Evolutionary conservation across 1,139 yeast species (phyloP), one percentile per base, ranked within the genome.

Genomic region (Lodderomyces orthopsilosis): DNA sequence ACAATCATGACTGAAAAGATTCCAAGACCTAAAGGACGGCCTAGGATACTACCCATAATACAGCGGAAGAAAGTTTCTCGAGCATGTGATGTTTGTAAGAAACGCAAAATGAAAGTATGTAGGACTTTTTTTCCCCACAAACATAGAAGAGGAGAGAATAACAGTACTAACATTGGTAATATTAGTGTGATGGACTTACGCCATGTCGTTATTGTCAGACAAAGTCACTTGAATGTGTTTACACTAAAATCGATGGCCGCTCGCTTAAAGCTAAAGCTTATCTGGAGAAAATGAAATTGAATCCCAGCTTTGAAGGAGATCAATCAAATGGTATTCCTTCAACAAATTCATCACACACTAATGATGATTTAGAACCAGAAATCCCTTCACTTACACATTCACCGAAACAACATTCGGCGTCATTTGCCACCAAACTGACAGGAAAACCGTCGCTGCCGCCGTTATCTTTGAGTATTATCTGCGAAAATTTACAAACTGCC

Each of bases 71-170:
- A 63, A 44, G 68, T 66, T 10, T 65, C 72, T 1, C 57, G 65
- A 21, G 75, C 75, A 28, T 69, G 75, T 51, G 71, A 67, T 47
- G 54, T 54, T 32, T 69, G 75, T 49, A 68, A 68, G 51, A 39
- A 61, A 44, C 51, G 71, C 34, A 69, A 69, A 48, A 65, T 63
- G 45, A 69, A 63, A 51, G 60, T 58, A 53, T 26, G 54, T 47
- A 15, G 12, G 6, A 12, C 13, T 19, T 13, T 12, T 36, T 15
- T 24, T 23, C 23, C 13, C 21, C 27, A 17, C 27, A n/a, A n/a
- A 21, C 26, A 32, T 15, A 35, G 9, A 17, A 7, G 32, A 5
- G 4, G 9, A 30, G 18, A 30, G n/a, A 14, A 7, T 4, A 12
- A 18, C 23, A 5, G 13, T 30, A 30, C 34, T 30, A 15, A 30